Evolutionary conservation across 306 rosid species (phyloP), one percentile per base, ranked within the genome.

Genomic region (Mimosa pudica): DNA sequence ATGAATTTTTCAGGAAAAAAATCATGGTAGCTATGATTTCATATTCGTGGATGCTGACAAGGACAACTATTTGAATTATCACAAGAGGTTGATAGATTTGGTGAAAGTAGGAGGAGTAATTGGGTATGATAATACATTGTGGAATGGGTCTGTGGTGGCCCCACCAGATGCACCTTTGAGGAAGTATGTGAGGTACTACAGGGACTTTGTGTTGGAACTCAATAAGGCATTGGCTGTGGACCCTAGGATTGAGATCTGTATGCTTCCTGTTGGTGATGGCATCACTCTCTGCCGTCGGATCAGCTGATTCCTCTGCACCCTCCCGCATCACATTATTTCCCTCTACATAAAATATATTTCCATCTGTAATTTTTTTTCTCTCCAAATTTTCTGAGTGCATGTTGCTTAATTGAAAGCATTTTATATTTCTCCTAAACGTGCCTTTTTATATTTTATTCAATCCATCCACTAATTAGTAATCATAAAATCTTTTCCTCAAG

Each of bases 91-190:
- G 63, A 92, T 94, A 1, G 97, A 94, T 0, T 76, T 94, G 45
- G 94, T 94, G 1, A 92, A 92, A 80, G 90, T 94, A 0, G 98
- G 98, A 0, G 98, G 98, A 5, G 38, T 94, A 45, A 90, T 94
- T 79, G 98, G 96, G 20, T 94, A 94, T 82, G 97, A 94, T 88
- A 94, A 94, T 85, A 94, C 98, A 70, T 76, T 94, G 2, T 94
- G 98, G 98, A 92, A 90, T 30, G 98, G 98, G 1, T 94, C 98
- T 0, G 97, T 94, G 76, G 98, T 88, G 14, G 97, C 97, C 0
- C 98, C 98, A 0, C 86, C 97, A 0, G 97, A 94, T 73, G 97
- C 98, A 0, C 97, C 98, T 0, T 52, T 94, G 2, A 85, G 97
- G 60, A 92, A 94, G 87, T 94, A 94, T 76, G 96, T 94, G 41